Base-by-base conservation (phyloP, 2,329 filamentous ascomycete genomes). In the Xylaria sp. region DNA sequence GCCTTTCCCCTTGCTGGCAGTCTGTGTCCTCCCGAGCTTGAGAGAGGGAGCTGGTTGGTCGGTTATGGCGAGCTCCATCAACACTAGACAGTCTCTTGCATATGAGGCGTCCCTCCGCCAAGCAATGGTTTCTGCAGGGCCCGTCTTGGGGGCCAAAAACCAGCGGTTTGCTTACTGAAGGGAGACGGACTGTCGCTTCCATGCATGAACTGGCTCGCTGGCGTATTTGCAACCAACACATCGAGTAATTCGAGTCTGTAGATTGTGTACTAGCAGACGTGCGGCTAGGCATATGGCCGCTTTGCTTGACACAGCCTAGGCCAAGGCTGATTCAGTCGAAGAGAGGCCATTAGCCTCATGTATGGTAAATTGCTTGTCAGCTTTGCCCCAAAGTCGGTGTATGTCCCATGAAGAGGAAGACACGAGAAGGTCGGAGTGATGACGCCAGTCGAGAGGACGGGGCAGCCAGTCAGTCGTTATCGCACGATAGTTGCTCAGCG, bases 41-140 rank as follows among this genome's bases (percentile, higher is more conserved):
- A 62, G 57, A 37, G 51, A 62, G 59, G 56, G 31, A 56, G 41
- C 62, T 72, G 64, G 67, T 70, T 67, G 70, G 67, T 60, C 52
- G 18, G 48, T 28, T 55, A 62, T 41, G 28, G 52, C 65, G 34
- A 60, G 62, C 44, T 68, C 61, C 58, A 61, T 65, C 62, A 34
- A 60, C 31, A 54, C 52, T 61, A 67, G 55, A 61, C 48, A 57
- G 34, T 62, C 55, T 13, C 57, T 48, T 69, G 69, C 63, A 66
- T 64, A 48, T 52, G 50, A 50, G 55, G 57, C 55, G 58, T 39
- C 23, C 48, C 46, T 56, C 23, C 37, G 56, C 65, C 54, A 54
- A 72, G 69, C 69, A 64, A 71, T 69, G 59, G 59, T 65, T 63
- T 66, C 63, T 58, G 59, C 69, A 69, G 58, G 69, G 63, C 69